phyloP scores from a whole-genome alignment of 164 flowering plant species.

The Sedum album region DNA sequence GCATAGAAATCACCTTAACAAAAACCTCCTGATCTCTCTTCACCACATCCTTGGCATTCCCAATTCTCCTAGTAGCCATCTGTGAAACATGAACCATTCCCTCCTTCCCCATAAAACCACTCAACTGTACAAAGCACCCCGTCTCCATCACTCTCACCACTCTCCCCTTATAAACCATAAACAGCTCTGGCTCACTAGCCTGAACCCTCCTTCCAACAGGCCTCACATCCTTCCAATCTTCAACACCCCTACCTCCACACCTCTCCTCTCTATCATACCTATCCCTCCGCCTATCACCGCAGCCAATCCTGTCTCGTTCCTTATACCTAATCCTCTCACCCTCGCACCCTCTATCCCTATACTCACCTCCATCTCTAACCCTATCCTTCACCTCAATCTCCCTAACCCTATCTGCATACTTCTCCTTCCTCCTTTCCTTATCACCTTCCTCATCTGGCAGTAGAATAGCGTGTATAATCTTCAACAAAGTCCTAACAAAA shows the following conservation, averaged over 20 bases:
- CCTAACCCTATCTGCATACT: conserved; percentile 49
- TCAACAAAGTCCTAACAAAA: conserved; percentile 65
- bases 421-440: conserved; percentile 20
- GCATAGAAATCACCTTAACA: conserved; percentile 75
- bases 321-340: conserved; percentile 18
- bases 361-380: not conserved
- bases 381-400: conserved; percentile 30
- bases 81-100: conserved; percentile 84
- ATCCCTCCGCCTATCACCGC: conserved; percentile 12
- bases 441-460: conserved; percentile 31
- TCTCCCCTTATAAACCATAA: conserved; percentile 60
- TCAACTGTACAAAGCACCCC: conserved; percentile 72
- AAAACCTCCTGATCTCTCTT: conserved; percentile 79
- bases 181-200: conserved; percentile 51
- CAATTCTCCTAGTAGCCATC: conserved; percentile 54
- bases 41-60: conserved; percentile 68
- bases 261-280: conserved; percentile 10
- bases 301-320: conserved; percentile 14
- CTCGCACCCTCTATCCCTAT: conserved; percentile 16
- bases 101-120: conserved; percentile 68
- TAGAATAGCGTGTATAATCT: conserved; percentile 72
- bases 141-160: conserved; percentile 77
- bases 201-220: not conserved
- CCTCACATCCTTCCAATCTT: conserved; percentile 4
- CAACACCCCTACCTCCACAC: conserved; percentile 6